phyloP scores from a whole-genome alignment of 306 rosid genomes.

The Hylodesmum podocarpum region DNA sequence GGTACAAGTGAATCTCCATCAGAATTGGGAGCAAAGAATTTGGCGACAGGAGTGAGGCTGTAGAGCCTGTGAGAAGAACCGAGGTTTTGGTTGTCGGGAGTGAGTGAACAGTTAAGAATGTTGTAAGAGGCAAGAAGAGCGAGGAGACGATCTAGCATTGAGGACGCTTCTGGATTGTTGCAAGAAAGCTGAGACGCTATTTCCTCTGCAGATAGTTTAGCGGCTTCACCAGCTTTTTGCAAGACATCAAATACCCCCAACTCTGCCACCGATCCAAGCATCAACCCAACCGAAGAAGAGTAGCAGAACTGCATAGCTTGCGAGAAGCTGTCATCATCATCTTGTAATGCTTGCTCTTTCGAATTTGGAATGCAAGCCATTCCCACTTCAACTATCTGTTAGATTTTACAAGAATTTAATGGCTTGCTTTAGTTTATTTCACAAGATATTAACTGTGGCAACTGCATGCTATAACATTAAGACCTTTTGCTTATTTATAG shows the following conservation, averaged over 20 bases:
- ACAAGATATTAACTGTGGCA: no score
- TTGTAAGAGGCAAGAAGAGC: conserved; percentile 45
- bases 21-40: conserved; percentile 27
- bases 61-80: conserved; percentile 32
- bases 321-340: conserved; percentile 43
- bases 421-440: no score
- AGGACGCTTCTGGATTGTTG: conserved; percentile 39
- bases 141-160: conserved; percentile 60
- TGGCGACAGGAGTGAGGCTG: conserved; percentile 40
- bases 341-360: not conserved
- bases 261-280: conserved; percentile 42
- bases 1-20: conserved; percentile 52
- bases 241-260: conserved; percentile 53
- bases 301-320: conserved; percentile 35
- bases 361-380: not conserved
- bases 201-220: conserved; percentile 37
- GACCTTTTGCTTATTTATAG: no score
- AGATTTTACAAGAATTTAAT: no score
- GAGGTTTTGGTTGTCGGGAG: not conserved
- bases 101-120: conserved; percentile 34
- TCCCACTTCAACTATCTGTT: not conserved
- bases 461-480: no score
- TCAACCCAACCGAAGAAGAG: conserved; percentile 36
- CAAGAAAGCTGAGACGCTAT: conserved; percentile 41
- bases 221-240: conserved; percentile 37